Percentiles rank a stretch among this genome's conserved stretches.
These are phyloP conservation scores for Xylaria nigripes DNA, from an alignment of 495 filamentous ascomycete genomes.

Conservation along the genomic window DNA sequence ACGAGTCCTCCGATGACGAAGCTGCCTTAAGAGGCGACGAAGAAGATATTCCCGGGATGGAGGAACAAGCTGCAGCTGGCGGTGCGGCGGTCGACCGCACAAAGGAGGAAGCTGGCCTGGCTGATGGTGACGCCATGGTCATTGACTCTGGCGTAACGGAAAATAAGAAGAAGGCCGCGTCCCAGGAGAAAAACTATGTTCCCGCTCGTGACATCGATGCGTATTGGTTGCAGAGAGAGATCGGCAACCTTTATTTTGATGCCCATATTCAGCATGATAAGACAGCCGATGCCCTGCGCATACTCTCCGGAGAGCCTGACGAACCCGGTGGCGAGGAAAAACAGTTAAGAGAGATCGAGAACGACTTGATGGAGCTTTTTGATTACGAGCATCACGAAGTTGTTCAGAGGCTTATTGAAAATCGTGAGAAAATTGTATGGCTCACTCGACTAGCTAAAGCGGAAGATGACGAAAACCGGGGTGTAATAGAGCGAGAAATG, in stretches of 20 bases:
- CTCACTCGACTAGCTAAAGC: conserved; percentile 80
- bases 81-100: conserved; percentile 45
- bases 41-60: conserved; percentile 52
- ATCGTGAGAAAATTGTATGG: conserved; percentile 90
- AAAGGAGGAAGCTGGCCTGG: conserved; percentile 42
- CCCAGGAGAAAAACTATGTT: conserved; percentile 55
- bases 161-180: conserved; percentile 27
- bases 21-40: conserved; percentile 47
- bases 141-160: conserved; percentile 54
- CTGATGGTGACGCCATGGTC: conserved; percentile 66
- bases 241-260: conserved; percentile 79
- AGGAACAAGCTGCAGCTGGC: conserved; percentile 47
- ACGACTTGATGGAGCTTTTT: conserved; percentile 95
- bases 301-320: conserved; percentile 66
- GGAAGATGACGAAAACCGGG: conserved; percentile 69
- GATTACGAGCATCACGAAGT: conserved; percentile 94
- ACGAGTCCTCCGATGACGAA: conserved; percentile 80
- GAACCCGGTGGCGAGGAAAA: conserved; percentile 66
- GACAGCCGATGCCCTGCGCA: conserved; percentile 68
- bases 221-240: conserved; percentile 92
- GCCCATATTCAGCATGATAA: conserved; percentile 87
- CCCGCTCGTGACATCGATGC: conserved; percentile 87
- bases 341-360: conserved; percentile 85
- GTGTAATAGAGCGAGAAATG: conserved; percentile 81
- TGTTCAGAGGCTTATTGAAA: conserved; percentile 85